phyloP scores from a whole-genome alignment of 495 filamentous ascomycete species.

The Diplogelasinospora grovesii region DNA sequence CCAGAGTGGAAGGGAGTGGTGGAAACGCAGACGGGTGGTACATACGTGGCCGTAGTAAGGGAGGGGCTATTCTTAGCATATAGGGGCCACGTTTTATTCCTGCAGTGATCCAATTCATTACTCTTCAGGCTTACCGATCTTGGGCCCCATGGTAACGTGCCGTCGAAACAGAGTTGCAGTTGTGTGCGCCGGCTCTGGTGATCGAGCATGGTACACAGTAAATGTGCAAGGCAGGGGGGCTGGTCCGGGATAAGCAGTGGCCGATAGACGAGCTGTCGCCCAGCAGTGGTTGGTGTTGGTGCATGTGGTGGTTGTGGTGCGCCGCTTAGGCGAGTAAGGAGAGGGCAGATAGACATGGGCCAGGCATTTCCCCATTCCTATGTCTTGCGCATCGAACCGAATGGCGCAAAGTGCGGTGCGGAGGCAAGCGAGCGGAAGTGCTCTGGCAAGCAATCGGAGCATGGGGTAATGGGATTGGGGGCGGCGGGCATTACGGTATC shows the following conservation, averaged over 20 bases:
- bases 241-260: constrained; percentile 12
- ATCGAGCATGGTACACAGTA: constrained; percentile 13
- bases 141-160: constrained; percentile 34
- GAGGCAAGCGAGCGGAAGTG: too few species aligned
- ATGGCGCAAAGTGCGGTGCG: too few species aligned
- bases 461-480: neutral
- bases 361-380: neutral
- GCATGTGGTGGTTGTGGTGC: too few species aligned
- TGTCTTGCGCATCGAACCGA: neutral
- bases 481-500: neutral
- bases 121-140: constrained; percentile 32
- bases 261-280: constrained; percentile 7
- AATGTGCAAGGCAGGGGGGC: constrained; percentile 8
- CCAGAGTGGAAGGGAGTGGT: constrained; percentile 15
- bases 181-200: constrained; percentile 26
- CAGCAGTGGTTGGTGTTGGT: too few species aligned
- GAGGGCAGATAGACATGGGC: too few species aligned
- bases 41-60: constrained; percentile 22
- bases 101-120: constrained; percentile 34
- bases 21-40: constrained; percentile 18
- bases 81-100: constrained; percentile 32
- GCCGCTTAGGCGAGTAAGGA: neutral
- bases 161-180: constrained; percentile 33
- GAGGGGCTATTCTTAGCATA: constrained; percentile 34
- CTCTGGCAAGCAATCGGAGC: too few species aligned